Base-by-base conservation (phyloP, 2,329 filamentous ascomycete species). In the Penicillium sp. region DNA sequence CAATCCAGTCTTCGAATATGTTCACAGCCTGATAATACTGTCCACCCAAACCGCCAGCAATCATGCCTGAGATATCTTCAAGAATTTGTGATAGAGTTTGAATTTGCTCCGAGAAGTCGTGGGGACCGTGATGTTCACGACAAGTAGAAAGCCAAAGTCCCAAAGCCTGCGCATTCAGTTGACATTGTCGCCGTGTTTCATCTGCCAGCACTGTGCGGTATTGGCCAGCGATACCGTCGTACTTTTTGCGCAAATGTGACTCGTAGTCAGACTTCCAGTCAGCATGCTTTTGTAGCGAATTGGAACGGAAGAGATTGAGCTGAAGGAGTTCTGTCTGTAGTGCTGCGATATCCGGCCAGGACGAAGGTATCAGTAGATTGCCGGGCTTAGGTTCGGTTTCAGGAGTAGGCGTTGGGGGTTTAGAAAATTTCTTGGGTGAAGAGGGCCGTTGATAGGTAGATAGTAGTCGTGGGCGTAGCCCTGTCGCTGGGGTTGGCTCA, bases 251-350 rank as follows among this genome's bases (percentile, higher is more conserved):
- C 51, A 75, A 54, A 26, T 64, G 57, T 18, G 55, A 53, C 50
- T 74, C 69, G 0, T 67, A 67, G 19, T 58, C 62, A 2, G 52
- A 40, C 52, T 70, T 66, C 72, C 70, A 73, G 40, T 70, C 64
- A 3, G 59, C 52, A 16, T 69, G 61, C 18, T 61, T 59, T 38
- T 67, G 67, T 18, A 69, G 48, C 7, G 61, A 65, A 5, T 65
- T 64, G 7, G 67, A 65, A 58, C 76, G 70, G 7, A 77, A 63
- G 5, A 77, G 66, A 48, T 68, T 70, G 14, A 78, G 57, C 51
- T 79, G 76, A 23, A 79, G 63, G 11, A 78, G 63, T 54, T 79
- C 76, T 0, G 72, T 75, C 52, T 75, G 72, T 30, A 77, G 47
- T 11, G 69, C 67, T 13, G 67, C 60, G 47, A 73, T 63, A 29